Evolutionary conservation across 768 basidiomycete genomes (phyloP).

Genomic region (Dacryopinax spathularia): DNA sequence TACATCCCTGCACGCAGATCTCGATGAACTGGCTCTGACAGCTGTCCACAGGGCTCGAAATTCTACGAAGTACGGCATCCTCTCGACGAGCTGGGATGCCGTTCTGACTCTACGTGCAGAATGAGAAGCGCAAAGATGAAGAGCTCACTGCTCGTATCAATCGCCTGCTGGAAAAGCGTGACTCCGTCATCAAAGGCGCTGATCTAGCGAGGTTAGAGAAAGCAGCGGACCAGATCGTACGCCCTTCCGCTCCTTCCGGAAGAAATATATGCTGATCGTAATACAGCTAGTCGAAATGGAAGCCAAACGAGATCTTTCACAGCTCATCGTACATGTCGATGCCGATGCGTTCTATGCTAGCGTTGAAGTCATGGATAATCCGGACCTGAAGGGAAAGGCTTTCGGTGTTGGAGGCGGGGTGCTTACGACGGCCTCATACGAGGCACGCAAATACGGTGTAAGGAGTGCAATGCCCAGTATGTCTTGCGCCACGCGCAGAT

Average conservation of each 20-base stretch:
- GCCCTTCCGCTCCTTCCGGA: conserved; percentile 15
- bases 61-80: conserved; percentile 56
- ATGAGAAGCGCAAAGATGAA: conserved; percentile 81
- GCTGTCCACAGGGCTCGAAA: conserved; percentile 47
- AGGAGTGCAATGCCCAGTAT: conserved; percentile 91
- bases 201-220: conserved; percentile 52
- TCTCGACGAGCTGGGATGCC: not conserved
- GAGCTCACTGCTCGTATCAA: conserved; percentile 66
- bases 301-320: conserved; percentile 57
- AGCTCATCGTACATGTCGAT: conserved; percentile 84
- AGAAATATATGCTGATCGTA: not conserved
- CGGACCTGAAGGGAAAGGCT: conserved; percentile 34
- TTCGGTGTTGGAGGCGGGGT: conserved; percentile 69
- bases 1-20: conserved; percentile 1
- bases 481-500: conserved; percentile 10
- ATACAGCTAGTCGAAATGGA: conserved; percentile 49
- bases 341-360: conserved; percentile 89
- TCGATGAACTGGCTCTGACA: not conserved
- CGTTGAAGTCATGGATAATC: conserved; percentile 52
- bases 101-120: conserved; percentile 29
- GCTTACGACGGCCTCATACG: conserved; percentile 79
- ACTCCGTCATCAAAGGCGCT: conserved; percentile 40
- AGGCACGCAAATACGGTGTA: conserved; percentile 77
- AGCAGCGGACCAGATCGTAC: conserved; percentile 54
- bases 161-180: conserved; percentile 48